Evolutionary conservation across 352 stramenopile species (phyloP).

Genomic region (Phytophthora melonis): DNA sequence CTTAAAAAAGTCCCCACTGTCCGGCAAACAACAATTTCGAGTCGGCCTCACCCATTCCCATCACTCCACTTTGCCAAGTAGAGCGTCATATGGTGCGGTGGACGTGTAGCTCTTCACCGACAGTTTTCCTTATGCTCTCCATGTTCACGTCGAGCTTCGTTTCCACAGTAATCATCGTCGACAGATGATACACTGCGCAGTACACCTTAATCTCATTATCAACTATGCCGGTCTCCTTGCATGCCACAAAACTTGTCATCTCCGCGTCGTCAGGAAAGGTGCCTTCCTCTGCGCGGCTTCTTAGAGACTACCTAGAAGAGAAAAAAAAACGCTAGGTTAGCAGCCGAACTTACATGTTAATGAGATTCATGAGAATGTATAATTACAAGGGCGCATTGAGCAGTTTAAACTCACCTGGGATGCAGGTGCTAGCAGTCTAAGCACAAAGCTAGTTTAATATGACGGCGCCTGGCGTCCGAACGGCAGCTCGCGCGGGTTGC

Average conservation of each 20-base stretch:
- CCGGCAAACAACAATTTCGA: neutral
- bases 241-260: no score
- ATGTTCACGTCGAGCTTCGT: neutral
- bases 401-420: neutral
- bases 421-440: slow-evolving; percentile 1
- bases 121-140: neutral
- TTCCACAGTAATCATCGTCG: neutral
- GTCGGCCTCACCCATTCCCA: neutral
- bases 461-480: slow-evolving; percentile 43
- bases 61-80: neutral
- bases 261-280: no score
- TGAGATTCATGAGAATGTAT: neutral
- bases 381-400: slow-evolving; percentile 3
- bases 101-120: neutral
- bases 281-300: no score
- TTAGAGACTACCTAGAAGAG: no score
- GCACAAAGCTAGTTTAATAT: slow-evolving; percentile 37
- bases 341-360: neutral
- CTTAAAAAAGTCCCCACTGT: slow-evolving; percentile 1
- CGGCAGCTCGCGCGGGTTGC: slow-evolving; percentile 40
- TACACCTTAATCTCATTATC: neutral
- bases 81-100: neutral
- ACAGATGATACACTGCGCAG: neutral
- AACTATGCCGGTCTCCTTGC: no score
- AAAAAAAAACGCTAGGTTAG: neutral